Evolutionary conservation across 768 basidiomycete genomes (phyloP).

Genomic region (Termitomyces sp.): DNA sequence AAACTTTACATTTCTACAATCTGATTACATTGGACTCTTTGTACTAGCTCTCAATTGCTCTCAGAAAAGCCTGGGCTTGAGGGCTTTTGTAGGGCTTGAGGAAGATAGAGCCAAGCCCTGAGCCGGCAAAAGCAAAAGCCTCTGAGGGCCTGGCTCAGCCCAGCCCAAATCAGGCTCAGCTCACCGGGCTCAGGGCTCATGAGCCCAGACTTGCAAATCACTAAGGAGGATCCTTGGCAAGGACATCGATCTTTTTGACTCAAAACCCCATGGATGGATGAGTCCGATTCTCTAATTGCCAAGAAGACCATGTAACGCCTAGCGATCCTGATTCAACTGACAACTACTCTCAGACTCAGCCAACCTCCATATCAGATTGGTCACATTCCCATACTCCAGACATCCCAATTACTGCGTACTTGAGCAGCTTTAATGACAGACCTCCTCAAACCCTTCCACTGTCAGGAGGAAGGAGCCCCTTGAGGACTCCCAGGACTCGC

Average conservation of each 20-base stretch:
- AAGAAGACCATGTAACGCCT: not conserved
- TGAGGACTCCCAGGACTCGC: not conserved
- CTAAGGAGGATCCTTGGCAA: conserved; percentile 11
- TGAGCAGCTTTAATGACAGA: not conserved
- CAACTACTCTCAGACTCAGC: not conserved
- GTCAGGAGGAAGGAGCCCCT: not conserved
- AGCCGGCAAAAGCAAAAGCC: not conserved
- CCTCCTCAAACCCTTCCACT: not conserved
- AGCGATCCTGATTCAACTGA: too few relatives aligned
- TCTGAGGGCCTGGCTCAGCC: not conserved
- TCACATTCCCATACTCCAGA: not conserved
- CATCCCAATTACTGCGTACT: not conserved
- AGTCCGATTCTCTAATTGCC: conserved; percentile 9
- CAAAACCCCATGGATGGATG: conserved; percentile 9
- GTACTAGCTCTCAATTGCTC: too few relatives aligned
- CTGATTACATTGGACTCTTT: too few relatives aligned
- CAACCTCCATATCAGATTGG: not conserved
- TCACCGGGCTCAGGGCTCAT: not conserved
- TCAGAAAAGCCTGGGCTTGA: not conserved
- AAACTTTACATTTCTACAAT: not conserved
- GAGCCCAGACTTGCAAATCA: not conserved
- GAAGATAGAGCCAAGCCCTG: not conserved
- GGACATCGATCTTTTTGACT: conserved; percentile 16
- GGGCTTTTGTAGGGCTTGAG: not conserved
- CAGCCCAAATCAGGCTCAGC: not conserved